These are phyloP conservation scores for Rhodamnia argentea DNA, from an alignment of 345 rosid genomes.

Conservation along the genomic window DNA sequence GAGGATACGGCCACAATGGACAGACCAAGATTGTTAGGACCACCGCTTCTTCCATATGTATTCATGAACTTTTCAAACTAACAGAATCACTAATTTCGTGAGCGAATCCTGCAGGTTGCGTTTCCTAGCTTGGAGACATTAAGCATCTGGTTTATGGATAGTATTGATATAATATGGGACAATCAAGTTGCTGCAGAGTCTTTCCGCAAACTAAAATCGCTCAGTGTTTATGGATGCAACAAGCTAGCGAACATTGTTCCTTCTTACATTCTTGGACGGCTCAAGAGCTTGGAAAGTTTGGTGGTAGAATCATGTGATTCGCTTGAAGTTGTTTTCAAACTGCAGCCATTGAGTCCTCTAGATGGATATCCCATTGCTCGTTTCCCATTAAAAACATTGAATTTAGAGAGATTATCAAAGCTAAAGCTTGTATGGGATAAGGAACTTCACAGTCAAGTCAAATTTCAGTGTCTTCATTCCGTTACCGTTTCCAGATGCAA, in stretches of 20 bases:
- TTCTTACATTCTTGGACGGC: background rate
- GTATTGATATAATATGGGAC: background rate
- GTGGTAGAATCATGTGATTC: accelerated
- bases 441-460: background rate
- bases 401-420: accelerated
- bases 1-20: background rate
- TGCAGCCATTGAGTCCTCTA: background rate
- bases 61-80: background rate
- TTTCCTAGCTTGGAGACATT: background rate
- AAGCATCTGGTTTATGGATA: accelerated
- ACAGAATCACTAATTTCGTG: accelerated
- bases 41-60: background rate
- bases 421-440: background rate
- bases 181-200: background rate
- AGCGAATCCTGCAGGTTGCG: accelerated
- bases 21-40: background rate
- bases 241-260: background rate
- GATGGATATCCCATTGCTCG: background rate
- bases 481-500: background rate
- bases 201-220: background rate
- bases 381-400: accelerated
- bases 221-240: accelerated
- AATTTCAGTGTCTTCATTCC: background rate
- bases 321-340: background rate
- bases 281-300: background rate